These are phyloP conservation scores for Lathyrus aphaca DNA, from an alignment of 306 rosid species.

Conservation along the genomic window DNA sequence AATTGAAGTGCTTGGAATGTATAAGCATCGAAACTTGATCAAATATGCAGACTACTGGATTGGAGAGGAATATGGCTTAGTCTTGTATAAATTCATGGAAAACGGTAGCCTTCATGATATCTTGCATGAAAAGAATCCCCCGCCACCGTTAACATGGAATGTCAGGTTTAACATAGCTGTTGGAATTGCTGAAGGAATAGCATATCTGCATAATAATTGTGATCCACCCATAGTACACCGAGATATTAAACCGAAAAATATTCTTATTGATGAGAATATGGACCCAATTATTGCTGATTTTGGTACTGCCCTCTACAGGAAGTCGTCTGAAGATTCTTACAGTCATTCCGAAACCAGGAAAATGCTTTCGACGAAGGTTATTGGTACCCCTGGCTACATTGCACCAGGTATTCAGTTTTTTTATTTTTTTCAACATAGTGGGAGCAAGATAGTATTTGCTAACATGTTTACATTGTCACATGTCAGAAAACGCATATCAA, in stretches of 20 bases:
- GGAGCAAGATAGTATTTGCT: background rate
- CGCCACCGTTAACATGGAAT: slow-evolving; percentile 55
- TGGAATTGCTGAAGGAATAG: slow-evolving; percentile 73
- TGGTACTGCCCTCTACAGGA: slow-evolving; percentile 65
- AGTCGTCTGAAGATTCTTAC: slow-evolving; percentile 21
- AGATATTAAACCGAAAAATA: slow-evolving; percentile 78
- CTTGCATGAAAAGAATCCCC: slow-evolving; percentile 57
- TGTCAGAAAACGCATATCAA: slow-evolving; percentile 64
- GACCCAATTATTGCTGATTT: slow-evolving; percentile 76
- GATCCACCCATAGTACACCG: slow-evolving; percentile 75
- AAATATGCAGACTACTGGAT: slow-evolving; percentile 64
- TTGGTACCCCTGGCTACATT: slow-evolving; percentile 75
- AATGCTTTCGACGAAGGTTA: slow-evolving; percentile 38
- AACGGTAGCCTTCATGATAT: slow-evolving; percentile 85
- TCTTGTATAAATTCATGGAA: slow-evolving; percentile 62
- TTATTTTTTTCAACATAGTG: too few species aligned
- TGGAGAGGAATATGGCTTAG: slow-evolving; percentile 55
- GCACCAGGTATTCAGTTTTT: slow-evolving; percentile 72
- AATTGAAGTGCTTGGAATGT: slow-evolving; percentile 57
- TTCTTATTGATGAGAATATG: slow-evolving; percentile 75
- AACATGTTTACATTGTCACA: background rate
- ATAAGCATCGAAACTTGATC: slow-evolving; percentile 71
- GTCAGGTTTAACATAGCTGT: slow-evolving; percentile 62
- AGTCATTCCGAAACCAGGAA: slow-evolving; percentile 52
- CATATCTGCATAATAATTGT: slow-evolving; percentile 75